Evolutionary conservation across 331 rosid species (phyloP).

Genomic region (Pyracantha coccinea): DNA sequence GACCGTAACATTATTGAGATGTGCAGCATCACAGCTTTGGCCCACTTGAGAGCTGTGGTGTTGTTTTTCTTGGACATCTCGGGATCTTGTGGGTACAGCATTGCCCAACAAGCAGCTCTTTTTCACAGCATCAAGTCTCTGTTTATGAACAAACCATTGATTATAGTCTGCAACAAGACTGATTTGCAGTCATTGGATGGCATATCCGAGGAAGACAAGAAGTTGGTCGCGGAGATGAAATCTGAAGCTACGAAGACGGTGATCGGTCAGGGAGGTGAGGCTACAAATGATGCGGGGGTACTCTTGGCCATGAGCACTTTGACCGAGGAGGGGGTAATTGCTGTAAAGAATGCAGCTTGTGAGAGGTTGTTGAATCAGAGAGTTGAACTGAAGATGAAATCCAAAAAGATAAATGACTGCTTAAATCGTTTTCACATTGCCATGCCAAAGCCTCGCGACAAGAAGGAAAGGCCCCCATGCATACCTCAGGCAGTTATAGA

Average conservation of each 20-base stretch:
- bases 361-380: constrained; percentile 74
- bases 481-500: constrained; percentile 71
- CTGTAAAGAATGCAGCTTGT: constrained; percentile 83
- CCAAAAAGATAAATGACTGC: constrained; percentile 73
- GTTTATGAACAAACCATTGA: constrained; percentile 67
- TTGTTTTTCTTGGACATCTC: constrained; percentile 72
- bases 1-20: constrained; percentile 75
- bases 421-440: constrained; percentile 79
- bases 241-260: constrained; percentile 73
- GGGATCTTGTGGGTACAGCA: constrained; percentile 70
- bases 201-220: constrained; percentile 69
- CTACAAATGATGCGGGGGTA: constrained; percentile 45
- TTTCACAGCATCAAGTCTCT: constrained; percentile 72
- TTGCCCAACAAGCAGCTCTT: constrained; percentile 71
- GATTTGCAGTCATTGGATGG: constrained; percentile 61
- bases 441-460: constrained; percentile 70
- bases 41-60: constrained; percentile 68
- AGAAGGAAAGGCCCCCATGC: constrained; percentile 67
- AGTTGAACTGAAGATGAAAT: constrained; percentile 82
- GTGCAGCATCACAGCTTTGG: constrained; percentile 79
- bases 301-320: constrained; percentile 79
- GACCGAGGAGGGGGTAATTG: constrained; percentile 75
- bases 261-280: constrained; percentile 67
- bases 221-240: constrained; percentile 73
- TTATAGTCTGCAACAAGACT: constrained; percentile 54